phyloP scores from a whole-genome alignment of 2,329 filamentous ascomycete genomes.

The Fusarium brachygibbosum region DNA sequence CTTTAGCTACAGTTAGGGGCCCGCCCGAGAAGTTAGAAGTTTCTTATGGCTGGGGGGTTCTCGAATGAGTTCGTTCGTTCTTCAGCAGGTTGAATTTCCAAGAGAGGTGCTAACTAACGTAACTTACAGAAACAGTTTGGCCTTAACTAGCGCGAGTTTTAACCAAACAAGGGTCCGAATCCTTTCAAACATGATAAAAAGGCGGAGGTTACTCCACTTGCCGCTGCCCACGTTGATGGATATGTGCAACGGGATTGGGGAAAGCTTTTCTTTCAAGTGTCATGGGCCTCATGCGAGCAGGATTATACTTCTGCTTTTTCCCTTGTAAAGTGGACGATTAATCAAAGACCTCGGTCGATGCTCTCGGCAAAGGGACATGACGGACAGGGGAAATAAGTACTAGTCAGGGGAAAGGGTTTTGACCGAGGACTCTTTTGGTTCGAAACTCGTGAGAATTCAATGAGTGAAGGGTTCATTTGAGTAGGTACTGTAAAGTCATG shows the following conservation, averaged over 20 bases:
- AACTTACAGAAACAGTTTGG: neutral
- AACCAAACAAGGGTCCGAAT: slow-evolving; percentile 2
- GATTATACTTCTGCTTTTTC: slow-evolving; percentile 6
- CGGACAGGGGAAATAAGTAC: slow-evolving; percentile 15
- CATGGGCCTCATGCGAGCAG: slow-evolving; percentile 21
- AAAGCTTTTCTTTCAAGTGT: neutral
- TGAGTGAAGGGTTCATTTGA: neutral
- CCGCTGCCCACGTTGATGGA: slow-evolving; percentile 38
- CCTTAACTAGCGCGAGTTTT: slow-evolving; percentile 21
- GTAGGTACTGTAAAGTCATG: neutral
- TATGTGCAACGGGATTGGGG: slow-evolving; percentile 42
- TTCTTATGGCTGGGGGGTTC: slow-evolving; percentile 4
- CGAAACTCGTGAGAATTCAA: slow-evolving; percentile 1
- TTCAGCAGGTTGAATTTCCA: slow-evolving; percentile 13
- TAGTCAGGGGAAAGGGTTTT: slow-evolving; percentile 14
- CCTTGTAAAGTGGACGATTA: slow-evolving; percentile 11
- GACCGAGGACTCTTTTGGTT: slow-evolving; percentile 38
- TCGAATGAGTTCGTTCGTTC: slow-evolving; percentile 19
- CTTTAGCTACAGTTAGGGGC: slow-evolving; percentile 10
- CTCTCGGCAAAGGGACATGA: slow-evolving; percentile 32
- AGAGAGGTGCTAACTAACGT: slow-evolving; percentile 2
- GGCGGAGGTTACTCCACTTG: slow-evolving; percentile 37
- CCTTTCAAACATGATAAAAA: slow-evolving; percentile 19
- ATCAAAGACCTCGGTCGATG: slow-evolving; percentile 38
- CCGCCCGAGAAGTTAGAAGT: slow-evolving; percentile 20